A percentile compares a stretch with the other conserved stretches of the same genome.
Conservation (phyloP, 208 protist genomes). For the Wallacemonas sp. region DNA sequence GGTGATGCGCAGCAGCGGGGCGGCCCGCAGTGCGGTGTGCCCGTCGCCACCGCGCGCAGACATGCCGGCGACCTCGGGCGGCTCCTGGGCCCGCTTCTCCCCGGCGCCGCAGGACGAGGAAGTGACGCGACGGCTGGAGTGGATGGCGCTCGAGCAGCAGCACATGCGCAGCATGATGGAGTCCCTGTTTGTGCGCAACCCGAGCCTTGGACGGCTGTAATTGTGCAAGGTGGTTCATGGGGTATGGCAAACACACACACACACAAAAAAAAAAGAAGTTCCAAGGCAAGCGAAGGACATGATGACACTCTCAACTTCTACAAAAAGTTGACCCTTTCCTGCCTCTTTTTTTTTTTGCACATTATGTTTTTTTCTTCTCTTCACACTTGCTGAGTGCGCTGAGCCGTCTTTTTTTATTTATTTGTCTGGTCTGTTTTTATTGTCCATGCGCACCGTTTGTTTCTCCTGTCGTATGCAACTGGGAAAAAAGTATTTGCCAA, state of each 20-base stretch:
- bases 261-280: background rate
- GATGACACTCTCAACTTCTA: too few species aligned
- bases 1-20: background rate
- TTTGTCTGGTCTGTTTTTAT: too few species aligned
- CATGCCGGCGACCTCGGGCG: background rate
- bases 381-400: too few species aligned
- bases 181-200: background rate
- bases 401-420: too few species aligned
- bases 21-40: too few species aligned
- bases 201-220: background rate
- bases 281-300: too few species aligned
- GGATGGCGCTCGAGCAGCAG: background rate
- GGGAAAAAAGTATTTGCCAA: too few species aligned
- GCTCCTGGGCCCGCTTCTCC: background rate
- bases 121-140: background rate
- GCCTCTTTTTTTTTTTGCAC: too few species aligned
- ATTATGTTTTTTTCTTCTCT: too few species aligned
- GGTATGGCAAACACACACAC: background rate
- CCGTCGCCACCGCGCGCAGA: background rate
- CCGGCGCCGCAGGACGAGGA: background rate
- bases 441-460: too few species aligned
- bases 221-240: background rate
- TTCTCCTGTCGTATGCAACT: too few species aligned
- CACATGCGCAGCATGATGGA: slow-evolving; percentile 10
- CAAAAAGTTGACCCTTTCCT: too few species aligned